A percentile compares a stretch with the other conserved stretches of the same genome.
These are phyloP conservation scores for Trifolium subterraneum DNA, from an alignment of 306 rosid species.

Conservation along the genomic window DNA sequence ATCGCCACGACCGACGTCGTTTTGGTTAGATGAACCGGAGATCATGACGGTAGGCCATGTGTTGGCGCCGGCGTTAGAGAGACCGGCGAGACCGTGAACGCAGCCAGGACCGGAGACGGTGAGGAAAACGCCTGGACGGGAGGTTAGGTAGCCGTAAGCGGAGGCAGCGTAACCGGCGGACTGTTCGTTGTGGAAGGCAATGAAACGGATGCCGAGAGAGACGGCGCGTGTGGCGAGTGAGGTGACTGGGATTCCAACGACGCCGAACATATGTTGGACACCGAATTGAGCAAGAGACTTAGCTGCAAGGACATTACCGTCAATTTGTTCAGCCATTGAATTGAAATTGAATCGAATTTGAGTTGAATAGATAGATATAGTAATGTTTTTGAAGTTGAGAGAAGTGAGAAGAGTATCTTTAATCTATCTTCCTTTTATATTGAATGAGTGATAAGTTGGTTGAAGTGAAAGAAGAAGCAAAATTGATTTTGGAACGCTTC, in stretches of 20 bases:
- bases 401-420: no score
- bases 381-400: no score
- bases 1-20: constrained; percentile 85
- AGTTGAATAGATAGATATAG: no score
- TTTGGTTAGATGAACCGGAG: constrained; percentile 92
- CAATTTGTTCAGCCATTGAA: constrained; percentile 46
- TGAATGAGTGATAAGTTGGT: no score
- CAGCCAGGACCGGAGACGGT: constrained; percentile 98
- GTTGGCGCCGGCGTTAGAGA: constrained; percentile 78
- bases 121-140: constrained; percentile 79
- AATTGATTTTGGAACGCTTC: no score
- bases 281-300: constrained; percentile 69
- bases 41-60: constrained; percentile 89
- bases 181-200: constrained; percentile 94
- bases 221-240: constrained; percentile 91
- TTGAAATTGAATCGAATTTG: neutral
- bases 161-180: constrained; percentile 98
- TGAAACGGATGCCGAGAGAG: constrained; percentile 74
- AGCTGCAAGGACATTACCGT: constrained; percentile 76
- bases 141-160: constrained; percentile 88
- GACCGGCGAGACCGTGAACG: constrained; percentile 95
- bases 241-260: constrained; percentile 94
- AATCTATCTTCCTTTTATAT: no score
- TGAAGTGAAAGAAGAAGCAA: no score
- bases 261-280: constrained; percentile 88